Percentiles rank a stretch among this genome's conserved stretches.
Conservation (phyloP, 2,329 filamentous ascomycete genomes). For the Teratosphaeria gauchensis region DNA sequence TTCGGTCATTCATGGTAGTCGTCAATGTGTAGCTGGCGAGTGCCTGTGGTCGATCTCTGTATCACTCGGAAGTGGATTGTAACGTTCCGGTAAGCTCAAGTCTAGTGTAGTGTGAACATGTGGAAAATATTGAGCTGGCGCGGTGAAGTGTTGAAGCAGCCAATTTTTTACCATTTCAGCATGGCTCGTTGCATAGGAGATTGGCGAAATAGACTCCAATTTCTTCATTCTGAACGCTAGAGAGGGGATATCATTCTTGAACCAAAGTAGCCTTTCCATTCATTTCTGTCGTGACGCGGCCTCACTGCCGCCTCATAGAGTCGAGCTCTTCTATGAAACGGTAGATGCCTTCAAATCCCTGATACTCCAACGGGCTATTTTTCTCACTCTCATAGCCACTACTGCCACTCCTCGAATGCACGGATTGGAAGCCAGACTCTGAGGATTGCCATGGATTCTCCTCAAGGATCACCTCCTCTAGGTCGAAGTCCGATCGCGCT, state of each 20-base stretch:
- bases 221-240: slow-evolving; percentile 1
- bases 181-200: neutral
- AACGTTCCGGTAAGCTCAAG: too few relatives aligned
- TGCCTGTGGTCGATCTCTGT: too few relatives aligned
- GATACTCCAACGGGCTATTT: slow-evolving; percentile 45
- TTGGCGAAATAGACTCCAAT: neutral
- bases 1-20: too few relatives aligned
- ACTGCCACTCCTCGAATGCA: slow-evolving; percentile 42
- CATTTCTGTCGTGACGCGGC: neutral
- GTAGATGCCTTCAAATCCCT: slow-evolving; percentile 56
- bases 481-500: slow-evolving; percentile 10
- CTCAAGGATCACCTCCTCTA: slow-evolving; percentile 20
- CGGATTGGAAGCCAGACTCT: slow-evolving; percentile 48
- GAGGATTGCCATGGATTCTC: slow-evolving; percentile 43
- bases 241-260: slow-evolving; percentile 18
- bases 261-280: slow-evolving; percentile 5
- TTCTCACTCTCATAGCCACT: slow-evolving; percentile 25
- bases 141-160: too few relatives aligned
- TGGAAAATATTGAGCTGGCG: too few relatives aligned
- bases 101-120: too few relatives aligned
- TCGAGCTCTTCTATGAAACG: slow-evolving; percentile 57
- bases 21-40: too few relatives aligned
- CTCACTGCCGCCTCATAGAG: slow-evolving; percentile 27
- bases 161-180: too few relatives aligned
- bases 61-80: too few relatives aligned